Base-by-base conservation (phyloP, 192 early-diverging fungal species). In the Borealophlyctis nickersoniae region DNA sequence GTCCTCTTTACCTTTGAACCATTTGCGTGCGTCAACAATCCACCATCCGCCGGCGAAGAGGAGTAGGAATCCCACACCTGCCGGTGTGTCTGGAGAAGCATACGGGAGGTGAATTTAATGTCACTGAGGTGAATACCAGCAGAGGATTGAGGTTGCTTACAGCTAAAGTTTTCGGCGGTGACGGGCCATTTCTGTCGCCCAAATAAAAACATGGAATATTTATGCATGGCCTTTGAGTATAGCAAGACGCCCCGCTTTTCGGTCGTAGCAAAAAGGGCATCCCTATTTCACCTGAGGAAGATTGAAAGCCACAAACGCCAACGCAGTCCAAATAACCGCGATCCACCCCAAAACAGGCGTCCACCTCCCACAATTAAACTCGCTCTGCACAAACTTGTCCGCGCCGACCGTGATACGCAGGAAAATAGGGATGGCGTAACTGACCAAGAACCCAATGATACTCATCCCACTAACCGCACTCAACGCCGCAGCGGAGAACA, bases 1-100 rank as follows among this genome's bases (percentile, higher is more conserved):
- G n/a, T n/a, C n/a, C n/a, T n/a, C n/a, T n/a, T n/a, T n/a, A 1
- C 73, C 76, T 58, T 65, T 75, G 58, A 78, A 78, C 76, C 76
- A 78, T 34, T 69, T 66, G 56, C 62, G 56, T 7, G 76, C 76
- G 27, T 36, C 56, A 3, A 71, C 22, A 13, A 63, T 16, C 72
- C 73, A 77, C 62, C 55, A 75, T 14, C 60, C 62, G 35, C 67
- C 75, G n/a, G 68, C 33, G 48, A 72, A 71, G 16, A 62, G 2
- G 30, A 70, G 3, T 45, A 77, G 50, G 36, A 33, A 29, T 23
- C 62, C 77, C 32, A 69, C 70, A n/a, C 61, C 69, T 11, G 75
- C 65, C 11, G 64, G 58, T 31, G 69, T 67, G 63, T 66, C n/a
- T n/a, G n/a, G n/a, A n/a, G n/a, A n/a, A n/a, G n/a, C n/a, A n/a